Conservation (phyloP, 441 rosid genomes). For the Croton laevigatus region DNA sequence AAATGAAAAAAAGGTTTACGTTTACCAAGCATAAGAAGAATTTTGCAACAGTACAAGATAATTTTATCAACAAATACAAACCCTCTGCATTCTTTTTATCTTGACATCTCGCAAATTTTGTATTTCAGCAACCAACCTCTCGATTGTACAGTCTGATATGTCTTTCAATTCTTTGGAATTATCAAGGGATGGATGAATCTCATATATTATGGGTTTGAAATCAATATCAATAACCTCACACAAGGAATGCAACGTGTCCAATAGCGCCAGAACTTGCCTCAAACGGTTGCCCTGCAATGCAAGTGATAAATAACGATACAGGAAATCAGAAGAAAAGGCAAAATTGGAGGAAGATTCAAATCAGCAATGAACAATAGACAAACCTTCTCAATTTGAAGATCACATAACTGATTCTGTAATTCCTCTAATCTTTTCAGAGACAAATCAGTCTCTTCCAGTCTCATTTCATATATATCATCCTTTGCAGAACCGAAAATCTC, state of each 20-base stretch:
- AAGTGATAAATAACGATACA: neutral
- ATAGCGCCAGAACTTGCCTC: constrained; percentile 43
- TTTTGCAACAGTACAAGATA: neutral
- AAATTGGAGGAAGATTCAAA: too few species aligned
- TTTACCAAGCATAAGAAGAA: neutral
- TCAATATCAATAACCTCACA: constrained; percentile 72
- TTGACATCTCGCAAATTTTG: constrained; percentile 50
- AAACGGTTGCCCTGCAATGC: constrained; percentile 53
- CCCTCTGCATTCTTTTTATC: constrained; percentile 68
- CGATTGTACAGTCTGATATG: constrained; percentile 49
- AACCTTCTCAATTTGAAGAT: constrained; percentile 77
- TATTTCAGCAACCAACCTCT: constrained; percentile 46
- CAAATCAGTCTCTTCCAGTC: constrained; percentile 55
- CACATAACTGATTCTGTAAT: constrained; percentile 39
- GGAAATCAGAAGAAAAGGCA: neutral
- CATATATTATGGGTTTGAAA: constrained; percentile 34
- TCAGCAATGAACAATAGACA: neutral
- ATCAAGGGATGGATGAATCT: constrained; percentile 50
- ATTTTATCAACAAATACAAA: constrained; percentile 8
- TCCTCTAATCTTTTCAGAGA: constrained; percentile 60
- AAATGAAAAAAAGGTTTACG: neutral
- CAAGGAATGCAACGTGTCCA: constrained; percentile 41
- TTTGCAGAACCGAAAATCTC: constrained; percentile 45
- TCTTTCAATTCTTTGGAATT: constrained; percentile 40
- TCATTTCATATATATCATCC: constrained; percentile 28